Conservation (phyloP, 1,284 basidiomycete species). For the Boletus semigastroideus region DNA sequence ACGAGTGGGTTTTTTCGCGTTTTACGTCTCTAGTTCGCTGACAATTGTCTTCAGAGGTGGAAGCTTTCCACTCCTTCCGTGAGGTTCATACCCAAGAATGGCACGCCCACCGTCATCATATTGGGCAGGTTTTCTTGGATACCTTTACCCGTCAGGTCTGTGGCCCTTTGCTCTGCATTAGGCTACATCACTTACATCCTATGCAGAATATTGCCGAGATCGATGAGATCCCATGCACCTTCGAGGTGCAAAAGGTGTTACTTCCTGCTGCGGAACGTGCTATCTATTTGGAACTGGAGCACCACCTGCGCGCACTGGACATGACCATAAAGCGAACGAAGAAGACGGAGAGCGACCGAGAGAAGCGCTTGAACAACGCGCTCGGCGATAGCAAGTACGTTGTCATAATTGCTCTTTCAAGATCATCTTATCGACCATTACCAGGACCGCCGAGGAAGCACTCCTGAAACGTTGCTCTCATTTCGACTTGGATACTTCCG, state of each 20-base stretch:
- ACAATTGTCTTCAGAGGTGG: slow-evolving; percentile 59
- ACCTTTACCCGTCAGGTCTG: slow-evolving; percentile 81
- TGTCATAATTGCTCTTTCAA: background rate
- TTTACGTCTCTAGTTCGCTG: slow-evolving; percentile 2
- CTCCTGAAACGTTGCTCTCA: slow-evolving; percentile 92
- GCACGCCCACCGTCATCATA: slow-evolving; percentile 83
- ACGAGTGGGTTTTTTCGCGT: slow-evolving; percentile 54
- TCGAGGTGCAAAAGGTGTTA: slow-evolving; percentile 64
- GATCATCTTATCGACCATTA: slow-evolving; percentile 10
- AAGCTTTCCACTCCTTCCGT: slow-evolving; percentile 95
- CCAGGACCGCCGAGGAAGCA: slow-evolving; percentile 85
- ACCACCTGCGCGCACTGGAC: slow-evolving; percentile 86
- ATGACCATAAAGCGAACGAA: slow-evolving; percentile 84
- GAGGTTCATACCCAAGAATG: slow-evolving; percentile 91
- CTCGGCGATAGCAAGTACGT: slow-evolving; percentile 86
- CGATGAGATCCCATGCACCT: slow-evolving; percentile 86
- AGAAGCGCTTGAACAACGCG: slow-evolving; percentile 82
- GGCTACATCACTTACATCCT: slow-evolving; percentile 5
- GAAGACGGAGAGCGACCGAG: slow-evolving; percentile 89
- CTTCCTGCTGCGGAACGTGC: slow-evolving; percentile 94
- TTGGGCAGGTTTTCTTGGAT: slow-evolving; percentile 85
- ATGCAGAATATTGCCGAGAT: slow-evolving; percentile 92
- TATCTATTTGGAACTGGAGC: slow-evolving; percentile 94
- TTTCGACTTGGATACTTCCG: slow-evolving; percentile 80
- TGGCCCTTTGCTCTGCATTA: slow-evolving; percentile 3